phyloP scores from a whole-genome alignment of 148 eudicot genomes.

The Fagopyrum homotropicum region DNA sequence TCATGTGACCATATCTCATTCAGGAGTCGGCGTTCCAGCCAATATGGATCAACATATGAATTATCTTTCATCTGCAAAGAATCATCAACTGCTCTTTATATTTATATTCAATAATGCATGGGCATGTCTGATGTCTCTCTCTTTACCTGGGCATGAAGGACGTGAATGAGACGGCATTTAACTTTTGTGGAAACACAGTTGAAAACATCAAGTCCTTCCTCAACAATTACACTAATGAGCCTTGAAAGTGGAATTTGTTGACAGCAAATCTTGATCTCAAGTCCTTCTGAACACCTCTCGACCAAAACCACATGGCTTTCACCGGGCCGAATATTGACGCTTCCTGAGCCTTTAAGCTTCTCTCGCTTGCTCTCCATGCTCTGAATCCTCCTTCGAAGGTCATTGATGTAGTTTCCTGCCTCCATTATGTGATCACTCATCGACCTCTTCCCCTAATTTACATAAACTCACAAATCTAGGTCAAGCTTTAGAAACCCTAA shows the following conservation, averaged over 20 bases:
- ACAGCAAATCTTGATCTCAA: background rate
- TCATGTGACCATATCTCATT: background rate
- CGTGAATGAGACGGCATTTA: background rate
- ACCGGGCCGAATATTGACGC: background rate
- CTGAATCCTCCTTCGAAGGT: constrained; percentile 27
- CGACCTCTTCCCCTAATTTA: constrained; percentile 30
- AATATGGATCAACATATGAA: background rate
- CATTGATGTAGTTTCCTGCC: constrained; percentile 36
- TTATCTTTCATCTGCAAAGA: background rate
- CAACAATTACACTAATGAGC: background rate
- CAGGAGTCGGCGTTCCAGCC: background rate
- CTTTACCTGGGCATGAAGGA: constrained; percentile 3
- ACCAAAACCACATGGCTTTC: background rate
- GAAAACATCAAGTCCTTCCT: constrained; percentile 4
- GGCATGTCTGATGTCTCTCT: background rate
- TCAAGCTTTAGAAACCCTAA: background rate
- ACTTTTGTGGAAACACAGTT: background rate
- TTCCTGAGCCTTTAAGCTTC: constrained; percentile 18
- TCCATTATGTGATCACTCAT: constrained; percentile 26
- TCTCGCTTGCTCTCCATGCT: constrained; percentile 27
- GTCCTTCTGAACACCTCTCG: background rate
- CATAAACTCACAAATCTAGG: background rate
- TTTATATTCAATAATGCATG: background rate
- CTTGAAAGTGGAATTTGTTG: background rate
- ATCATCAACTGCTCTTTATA: background rate